Evolutionary conservation across 1,284 basidiomycete genomes (phyloP).

Genomic region (Trichosporon inkin): DNA sequence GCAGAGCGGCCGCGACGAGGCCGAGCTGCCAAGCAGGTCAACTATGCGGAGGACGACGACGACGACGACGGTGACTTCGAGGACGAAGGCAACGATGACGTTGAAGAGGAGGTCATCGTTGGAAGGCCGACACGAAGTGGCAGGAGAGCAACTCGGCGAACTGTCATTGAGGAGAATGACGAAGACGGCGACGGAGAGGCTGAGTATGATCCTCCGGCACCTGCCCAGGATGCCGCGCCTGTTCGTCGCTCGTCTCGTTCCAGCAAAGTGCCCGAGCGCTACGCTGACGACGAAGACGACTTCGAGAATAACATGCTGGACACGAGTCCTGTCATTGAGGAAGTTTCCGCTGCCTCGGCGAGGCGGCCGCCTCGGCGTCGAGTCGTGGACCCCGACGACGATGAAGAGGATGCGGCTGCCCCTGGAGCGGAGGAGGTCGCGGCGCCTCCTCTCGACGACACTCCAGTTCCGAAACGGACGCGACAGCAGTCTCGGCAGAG

Average conservation of each 20-base stretch:
- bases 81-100: slow-evolving; percentile 25
- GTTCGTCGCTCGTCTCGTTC: slow-evolving; percentile 31
- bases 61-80: slow-evolving; percentile 20
- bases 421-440: neutral
- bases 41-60: slow-evolving; percentile 30
- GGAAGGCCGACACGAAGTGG: neutral
- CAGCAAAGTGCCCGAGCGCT: slow-evolving; percentile 53
- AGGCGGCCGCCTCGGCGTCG: slow-evolving; percentile 28
- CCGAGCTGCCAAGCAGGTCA: slow-evolving; percentile 9
- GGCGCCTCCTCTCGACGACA: neutral
- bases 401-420: slow-evolving; percentile 5
- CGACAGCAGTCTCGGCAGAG: slow-evolving; percentile 3
- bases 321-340: slow-evolving; percentile 20
- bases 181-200: slow-evolving; percentile 17
- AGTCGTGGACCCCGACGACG: slow-evolving; percentile 36
- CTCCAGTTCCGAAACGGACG: slow-evolving; percentile 17
- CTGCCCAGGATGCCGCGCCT: slow-evolving; percentile 39
- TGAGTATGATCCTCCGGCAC: neutral
- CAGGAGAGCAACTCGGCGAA: slow-evolving; percentile 12
- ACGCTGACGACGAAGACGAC: slow-evolving; percentile 29
- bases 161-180: slow-evolving; percentile 41
- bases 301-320: slow-evolving; percentile 31
- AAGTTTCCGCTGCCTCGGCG: slow-evolving; percentile 2
- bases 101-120: slow-evolving; percentile 11
- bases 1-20: slow-evolving; percentile 1